These are phyloP conservation scores for Fomitopsis betulina DNA, from an alignment of 1,284 basidiomycete genomes.

Conservation along the genomic window DNA sequence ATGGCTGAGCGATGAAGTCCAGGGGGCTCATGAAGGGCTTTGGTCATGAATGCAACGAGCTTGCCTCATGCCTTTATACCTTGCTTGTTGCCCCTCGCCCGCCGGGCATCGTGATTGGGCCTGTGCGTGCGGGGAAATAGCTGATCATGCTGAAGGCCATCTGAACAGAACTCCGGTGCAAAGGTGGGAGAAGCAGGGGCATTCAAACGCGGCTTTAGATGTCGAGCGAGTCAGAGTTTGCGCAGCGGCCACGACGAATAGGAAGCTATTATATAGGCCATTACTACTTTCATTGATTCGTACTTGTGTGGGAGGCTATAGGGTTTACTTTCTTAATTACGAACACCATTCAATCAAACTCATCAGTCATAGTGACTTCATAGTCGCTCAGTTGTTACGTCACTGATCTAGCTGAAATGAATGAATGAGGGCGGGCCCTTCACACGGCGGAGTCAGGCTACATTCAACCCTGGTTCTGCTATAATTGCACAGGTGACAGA, in stretches of 20 bases:
- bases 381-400: too few relatives aligned
- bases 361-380: too few relatives aligned
- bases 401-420: too few relatives aligned
- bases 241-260: not conserved
- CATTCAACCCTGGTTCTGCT: too few relatives aligned
- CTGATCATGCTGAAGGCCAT: not conserved
- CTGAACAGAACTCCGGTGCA: not conserved
- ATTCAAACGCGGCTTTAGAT: not conserved
- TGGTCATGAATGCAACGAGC: not conserved
- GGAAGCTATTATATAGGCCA: not conserved
- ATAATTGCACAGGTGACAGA: too few relatives aligned
- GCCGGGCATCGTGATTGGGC: not conserved
- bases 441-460: too few relatives aligned
- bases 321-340: too few relatives aligned
- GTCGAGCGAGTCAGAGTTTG: not conserved
- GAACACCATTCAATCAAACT: too few relatives aligned
- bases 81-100: not conserved
- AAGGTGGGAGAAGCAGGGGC: not conserved
- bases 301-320: too few relatives aligned
- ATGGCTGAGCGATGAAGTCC: not conserved
- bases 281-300: not conserved
- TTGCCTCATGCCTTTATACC: constrained; percentile 1
- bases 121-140: not conserved
- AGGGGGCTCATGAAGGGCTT: not conserved
- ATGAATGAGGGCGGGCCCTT: too few relatives aligned